Evolutionary conservation across 2,329 filamentous ascomycete species (phyloP).

Genomic region (Aureobasidium melanogenum): DNA sequence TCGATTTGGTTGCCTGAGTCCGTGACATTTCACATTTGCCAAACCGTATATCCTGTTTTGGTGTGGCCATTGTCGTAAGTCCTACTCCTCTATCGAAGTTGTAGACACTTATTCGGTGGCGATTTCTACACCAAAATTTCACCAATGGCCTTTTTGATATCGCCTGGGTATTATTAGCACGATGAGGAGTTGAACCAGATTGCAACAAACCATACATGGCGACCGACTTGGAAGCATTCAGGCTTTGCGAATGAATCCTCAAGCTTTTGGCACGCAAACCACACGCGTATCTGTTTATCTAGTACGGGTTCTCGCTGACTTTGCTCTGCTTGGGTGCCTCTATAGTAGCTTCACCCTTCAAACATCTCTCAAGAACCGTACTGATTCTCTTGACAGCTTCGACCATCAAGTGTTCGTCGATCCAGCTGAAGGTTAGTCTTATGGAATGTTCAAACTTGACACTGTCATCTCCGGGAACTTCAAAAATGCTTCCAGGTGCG

Average conservation of each 20-base stretch:
- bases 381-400: slow-evolving; percentile 61
- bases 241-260: slow-evolving; percentile 47
- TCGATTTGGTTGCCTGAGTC: not conserved
- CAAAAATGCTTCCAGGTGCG: slow-evolving; percentile 61
- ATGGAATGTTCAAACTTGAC: slow-evolving; percentile 51
- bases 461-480: slow-evolving; percentile 40
- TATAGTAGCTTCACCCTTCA: slow-evolving; percentile 2
- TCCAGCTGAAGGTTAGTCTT: slow-evolving; percentile 65
- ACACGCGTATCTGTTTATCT: not conserved
- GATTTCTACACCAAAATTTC: slow-evolving; percentile 69
- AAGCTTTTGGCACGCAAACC: not conserved
- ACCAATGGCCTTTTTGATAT: slow-evolving; percentile 39
- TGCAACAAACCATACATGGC: slow-evolving; percentile 43
- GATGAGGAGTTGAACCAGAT: slow-evolving; percentile 11
- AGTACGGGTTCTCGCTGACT: not conserved
- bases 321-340: not conserved
- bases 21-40: not conserved
- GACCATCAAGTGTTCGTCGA: slow-evolving; percentile 53
- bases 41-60: not conserved
- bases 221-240: slow-evolving; percentile 75
- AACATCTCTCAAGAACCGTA: slow-evolving; percentile 34
- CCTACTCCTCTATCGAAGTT: not conserved
- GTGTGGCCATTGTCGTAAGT: not conserved
- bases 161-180: not conserved
- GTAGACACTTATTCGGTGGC: slow-evolving; percentile 34